These are phyloP conservation scores for Pezicula rhizophila DNA, from an alignment of 2,329 filamentous ascomycete genomes.

Conservation along the genomic window DNA sequence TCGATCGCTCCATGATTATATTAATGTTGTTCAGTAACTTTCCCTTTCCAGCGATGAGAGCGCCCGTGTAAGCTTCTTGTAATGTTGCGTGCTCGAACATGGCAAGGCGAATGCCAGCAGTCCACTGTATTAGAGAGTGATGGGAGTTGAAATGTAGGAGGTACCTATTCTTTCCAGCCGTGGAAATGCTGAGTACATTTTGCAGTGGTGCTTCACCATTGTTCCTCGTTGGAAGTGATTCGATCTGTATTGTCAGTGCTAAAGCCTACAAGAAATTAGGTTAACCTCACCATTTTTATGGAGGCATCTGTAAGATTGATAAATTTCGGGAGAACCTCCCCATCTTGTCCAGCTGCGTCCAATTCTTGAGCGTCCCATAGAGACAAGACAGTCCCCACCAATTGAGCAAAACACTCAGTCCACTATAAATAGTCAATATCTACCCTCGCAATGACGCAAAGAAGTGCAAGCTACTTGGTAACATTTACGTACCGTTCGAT, in stretches of 20 bases:
- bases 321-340: constrained; percentile 83
- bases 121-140: constrained; percentile 92
- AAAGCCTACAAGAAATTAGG: constrained; percentile 4
- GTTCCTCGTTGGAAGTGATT: constrained; percentile 81
- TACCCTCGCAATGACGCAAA: background rate
- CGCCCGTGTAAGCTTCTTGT: constrained; percentile 94
- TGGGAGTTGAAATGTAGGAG: constrained; percentile 94
- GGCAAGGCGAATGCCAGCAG: constrained; percentile 82
- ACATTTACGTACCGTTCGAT: constrained; percentile 50
- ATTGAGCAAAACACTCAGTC: constrained; percentile 95
- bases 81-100: constrained; percentile 92
- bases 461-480: background rate
- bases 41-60: constrained; percentile 90
- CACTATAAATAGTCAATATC: constrained; percentile 38
- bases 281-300: constrained; percentile 80
- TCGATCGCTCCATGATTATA: constrained; percentile 76
- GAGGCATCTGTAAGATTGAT: constrained; percentile 97
- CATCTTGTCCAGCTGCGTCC: constrained; percentile 78
- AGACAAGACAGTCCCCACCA: constrained; percentile 90
- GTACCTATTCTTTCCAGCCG: constrained; percentile 91
- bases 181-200: constrained; percentile 93
- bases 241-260: constrained; percentile 52
- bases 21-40: constrained; percentile 85
- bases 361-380: constrained; percentile 92
- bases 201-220: constrained; percentile 73